Conservation (phyloP, 257 asterid species). For the Fraxinus americana region DNA sequence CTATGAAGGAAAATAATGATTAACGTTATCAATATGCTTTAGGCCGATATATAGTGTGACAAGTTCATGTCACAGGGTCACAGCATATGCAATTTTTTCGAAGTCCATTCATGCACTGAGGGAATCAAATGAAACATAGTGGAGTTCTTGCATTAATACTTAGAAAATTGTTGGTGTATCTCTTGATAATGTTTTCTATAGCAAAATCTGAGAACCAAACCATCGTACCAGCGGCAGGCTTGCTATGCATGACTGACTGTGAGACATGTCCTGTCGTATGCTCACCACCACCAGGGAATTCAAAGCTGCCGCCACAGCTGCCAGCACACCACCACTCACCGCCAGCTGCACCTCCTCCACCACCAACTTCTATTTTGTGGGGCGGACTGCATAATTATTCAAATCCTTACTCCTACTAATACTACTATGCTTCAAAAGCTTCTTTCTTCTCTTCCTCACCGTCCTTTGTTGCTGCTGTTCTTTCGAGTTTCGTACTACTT, state of each 20-base stretch:
- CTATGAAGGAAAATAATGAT: not conserved
- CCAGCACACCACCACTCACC: conserved; percentile 28
- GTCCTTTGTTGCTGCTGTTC: conserved; percentile 29
- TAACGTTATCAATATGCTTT: not conserved
- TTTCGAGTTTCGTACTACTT: conserved; percentile 28
- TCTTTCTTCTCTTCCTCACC: conserved; percentile 26
- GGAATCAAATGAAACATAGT: conserved; percentile 34
- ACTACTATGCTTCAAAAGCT: conserved; percentile 60
- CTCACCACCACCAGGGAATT: conserved; percentile 41
- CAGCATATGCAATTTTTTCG: conserved; percentile 6
- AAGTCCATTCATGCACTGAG: not conserved
- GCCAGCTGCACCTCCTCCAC: conserved; percentile 38
- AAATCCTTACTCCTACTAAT: conserved; percentile 74
- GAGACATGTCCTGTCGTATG: conserved; percentile 71
- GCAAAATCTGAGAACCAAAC: conserved; percentile 37
- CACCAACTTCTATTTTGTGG: conserved; percentile 27
- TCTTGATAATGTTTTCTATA: conserved; percentile 28
- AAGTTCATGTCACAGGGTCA: conserved; percentile 17
- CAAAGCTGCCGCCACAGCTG: conserved; percentile 25
- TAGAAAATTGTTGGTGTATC: conserved; percentile 28
- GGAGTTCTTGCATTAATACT: conserved; percentile 18
- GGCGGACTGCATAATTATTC: conserved; percentile 50
- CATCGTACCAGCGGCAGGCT: conserved; percentile 31
- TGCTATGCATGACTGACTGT: conserved; percentile 75
- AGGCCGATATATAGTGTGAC: conserved; percentile 30